Evolutionary conservation across 352 stramenopile species (phyloP), one percentile per base, ranked within the genome.

Genomic region (Globisporangium orthogonon): DNA sequence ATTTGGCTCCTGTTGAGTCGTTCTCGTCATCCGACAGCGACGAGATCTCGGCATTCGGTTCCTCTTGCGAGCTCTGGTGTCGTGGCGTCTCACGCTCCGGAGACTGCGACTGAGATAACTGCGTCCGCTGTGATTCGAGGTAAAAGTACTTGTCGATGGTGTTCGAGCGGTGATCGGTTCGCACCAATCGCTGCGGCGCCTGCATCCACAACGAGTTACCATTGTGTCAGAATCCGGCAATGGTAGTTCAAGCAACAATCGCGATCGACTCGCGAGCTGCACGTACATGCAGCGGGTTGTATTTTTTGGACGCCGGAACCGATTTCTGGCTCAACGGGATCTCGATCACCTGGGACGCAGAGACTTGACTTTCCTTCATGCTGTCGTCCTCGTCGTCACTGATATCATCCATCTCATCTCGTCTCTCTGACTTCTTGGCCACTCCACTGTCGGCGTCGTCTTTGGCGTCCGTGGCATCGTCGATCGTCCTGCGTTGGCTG

Each of bases 61-160:
- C 30, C 10, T 46, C 45, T 31, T 41, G 48, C 0, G 43, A 58
- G 39, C 30, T 62, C 18, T 53, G 39, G 31, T 50, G 49, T 14
- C 58, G 56, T 31, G 52, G 70, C 50, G 65, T 68, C 29, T 41
- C 52, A 53, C 49, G 58, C 9, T 60, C 65, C 23, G 45, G 58
- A 17, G 52, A 33, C 6, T 53, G 43, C 44, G 70, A 67, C 60
- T 74, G 67, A 29, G 66, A 74, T 7, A 58, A 17, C 18, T 86
- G 74, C 18, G 74, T 88, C 54, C 70, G 74, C 56, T 94, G 84
- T 0, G 83, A 94, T 7, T 87, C 72, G 10, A 93, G 67, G 61
- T 90, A 89, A 51, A 69, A 88, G 60, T 86, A 95, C 56, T 89
- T 91, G 65, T 93, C 85, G 18, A 95, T 93, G n/a, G 81, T 92